Evolutionary conservation across 768 basidiomycete species (phyloP), one percentile per base, ranked within the genome.

Genomic region (Termitomyces sp.): DNA sequence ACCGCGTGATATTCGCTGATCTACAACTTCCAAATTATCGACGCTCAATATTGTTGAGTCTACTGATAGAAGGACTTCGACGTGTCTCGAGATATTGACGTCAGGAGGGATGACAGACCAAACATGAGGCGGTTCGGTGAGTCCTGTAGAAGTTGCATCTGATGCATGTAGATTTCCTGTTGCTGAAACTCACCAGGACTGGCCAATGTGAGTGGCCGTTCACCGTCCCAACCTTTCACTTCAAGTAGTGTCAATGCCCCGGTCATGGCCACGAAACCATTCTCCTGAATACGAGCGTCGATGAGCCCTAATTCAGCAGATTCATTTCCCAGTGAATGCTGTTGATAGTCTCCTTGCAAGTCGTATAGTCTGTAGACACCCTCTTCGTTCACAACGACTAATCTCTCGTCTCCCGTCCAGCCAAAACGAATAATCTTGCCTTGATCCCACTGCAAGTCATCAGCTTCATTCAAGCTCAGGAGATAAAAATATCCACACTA

Each of bases 81-180:
- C 86, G 63, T 97, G 94, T 54, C 94, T 80, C 4, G 89, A 94
- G 50, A 91, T 86, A 38, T 88, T 94, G 42, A 89, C 78, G 65
- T 96, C 94, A 0, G 94, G 94, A 1, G 93, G 89, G 47, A 99
- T 87, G 51, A 95, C 78, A 3, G 87, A 80, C 96, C 95, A 98
- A 9, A 91, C 78, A 63, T 82, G 77, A 1, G 93, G 94, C 1
- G 87, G 87, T 62, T 89, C 85, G 5, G 81, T 77, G n/a, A 97
- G 67, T 37, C 81, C 93, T 91, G 57, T 28, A 55, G 52, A 50
- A 23, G 31, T 4, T 40, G 28, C 47, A 50, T 26, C 10, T 21
- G 37, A 17, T 5, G 35, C 37, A 17, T 41, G 37, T 35, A 40
- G 12, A 3, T 1, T 35, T 44, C 7, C 3, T 46, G 5, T 30